Evolutionary conservation across 1,284 basidiomycete species (phyloP).

Genomic region (Papiliotrema fonsecae): DNA sequence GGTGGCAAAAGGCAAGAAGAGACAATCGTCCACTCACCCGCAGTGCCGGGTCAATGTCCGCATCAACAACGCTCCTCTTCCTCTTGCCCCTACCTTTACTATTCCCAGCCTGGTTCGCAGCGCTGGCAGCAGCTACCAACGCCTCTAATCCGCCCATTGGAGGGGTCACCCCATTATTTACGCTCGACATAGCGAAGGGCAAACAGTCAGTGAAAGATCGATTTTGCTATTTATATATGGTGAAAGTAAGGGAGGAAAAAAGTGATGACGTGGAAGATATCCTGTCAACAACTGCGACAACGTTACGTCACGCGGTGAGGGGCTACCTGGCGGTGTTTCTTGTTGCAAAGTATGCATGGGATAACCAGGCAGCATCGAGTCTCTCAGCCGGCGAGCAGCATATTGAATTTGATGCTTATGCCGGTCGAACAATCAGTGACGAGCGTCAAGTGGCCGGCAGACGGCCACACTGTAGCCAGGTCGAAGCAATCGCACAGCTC

Average conservation of each 20-base stretch:
- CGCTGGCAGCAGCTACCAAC: constrained; percentile 6
- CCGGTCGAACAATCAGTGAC: too few relatives aligned
- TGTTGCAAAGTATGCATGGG: too few relatives aligned
- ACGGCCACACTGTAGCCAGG: too few relatives aligned
- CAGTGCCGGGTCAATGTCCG: neutral
- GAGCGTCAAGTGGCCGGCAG: too few relatives aligned
- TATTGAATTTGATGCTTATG: too few relatives aligned
- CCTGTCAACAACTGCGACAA: too few relatives aligned
- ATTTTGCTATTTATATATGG: neutral
- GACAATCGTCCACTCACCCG: neutral
- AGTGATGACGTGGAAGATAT: constrained; percentile 3
- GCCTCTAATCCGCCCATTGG: constrained; percentile 5
- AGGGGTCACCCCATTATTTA: neutral
- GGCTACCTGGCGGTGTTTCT: too few relatives aligned
- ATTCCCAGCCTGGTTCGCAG: neutral
- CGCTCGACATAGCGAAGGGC: neutral
- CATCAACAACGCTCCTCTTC: neutral
- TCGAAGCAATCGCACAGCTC: too few relatives aligned
- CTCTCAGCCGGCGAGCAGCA: too few relatives aligned
- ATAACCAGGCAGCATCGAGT: too few relatives aligned
- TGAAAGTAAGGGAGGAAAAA: neutral
- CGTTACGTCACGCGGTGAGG: too few relatives aligned
- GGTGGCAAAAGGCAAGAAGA: neutral
- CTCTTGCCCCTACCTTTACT: neutral
- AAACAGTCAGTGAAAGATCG: neutral